A percentile compares a stretch with the other conserved stretches of the same genome.
Evolutionary conservation across 176 grass and related monocot species (phyloP).

Genomic region (Ampelocalamus luodianensis): DNA sequence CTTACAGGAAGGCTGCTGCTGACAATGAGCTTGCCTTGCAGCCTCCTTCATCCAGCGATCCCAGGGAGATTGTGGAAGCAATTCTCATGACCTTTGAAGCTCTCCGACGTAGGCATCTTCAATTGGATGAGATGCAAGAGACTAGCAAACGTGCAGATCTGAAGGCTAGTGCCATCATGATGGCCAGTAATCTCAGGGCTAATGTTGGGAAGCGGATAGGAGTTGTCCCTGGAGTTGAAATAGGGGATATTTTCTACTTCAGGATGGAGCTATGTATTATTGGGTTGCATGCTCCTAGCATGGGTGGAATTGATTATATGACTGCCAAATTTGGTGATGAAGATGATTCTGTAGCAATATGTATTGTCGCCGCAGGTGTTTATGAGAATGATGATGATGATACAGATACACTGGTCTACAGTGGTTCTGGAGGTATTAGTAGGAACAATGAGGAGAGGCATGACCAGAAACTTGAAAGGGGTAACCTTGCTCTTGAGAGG

Average conservation of each 20-base stretch:
- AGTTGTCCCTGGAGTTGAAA: constrained; percentile 66
- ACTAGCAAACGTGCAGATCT: constrained; percentile 71
- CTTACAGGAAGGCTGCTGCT: constrained; percentile 40
- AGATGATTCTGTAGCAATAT: constrained; percentile 83
- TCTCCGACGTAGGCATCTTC: constrained; percentile 76
- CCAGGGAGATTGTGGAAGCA: constrained; percentile 68
- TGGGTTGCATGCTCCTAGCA: constrained; percentile 82
- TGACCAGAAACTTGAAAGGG: constrained; percentile 90
- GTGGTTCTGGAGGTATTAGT: constrained; percentile 76
- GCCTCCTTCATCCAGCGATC: constrained; percentile 53
- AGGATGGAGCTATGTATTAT: constrained; percentile 87
- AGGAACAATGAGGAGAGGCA: constrained; percentile 63
- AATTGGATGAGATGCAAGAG: constrained; percentile 73
- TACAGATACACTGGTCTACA: constrained; percentile 76
- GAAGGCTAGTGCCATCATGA: constrained; percentile 70
- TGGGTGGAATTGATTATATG: constrained; percentile 97
- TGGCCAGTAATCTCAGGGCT: constrained; percentile 60
- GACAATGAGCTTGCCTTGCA: constrained; percentile 40
- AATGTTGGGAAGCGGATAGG: constrained; percentile 73
- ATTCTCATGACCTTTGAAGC: constrained; percentile 89
- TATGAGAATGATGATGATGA: constrained; percentile 93
- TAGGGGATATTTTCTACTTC: constrained; percentile 97
- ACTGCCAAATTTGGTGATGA: constrained; percentile 60
- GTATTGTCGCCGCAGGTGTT: constrained; percentile 81
- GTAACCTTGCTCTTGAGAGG: constrained; percentile 89